Base-by-base conservation (phyloP, 2,329 filamentous ascomycete species). In the Ophiostoma sp. region DNA sequence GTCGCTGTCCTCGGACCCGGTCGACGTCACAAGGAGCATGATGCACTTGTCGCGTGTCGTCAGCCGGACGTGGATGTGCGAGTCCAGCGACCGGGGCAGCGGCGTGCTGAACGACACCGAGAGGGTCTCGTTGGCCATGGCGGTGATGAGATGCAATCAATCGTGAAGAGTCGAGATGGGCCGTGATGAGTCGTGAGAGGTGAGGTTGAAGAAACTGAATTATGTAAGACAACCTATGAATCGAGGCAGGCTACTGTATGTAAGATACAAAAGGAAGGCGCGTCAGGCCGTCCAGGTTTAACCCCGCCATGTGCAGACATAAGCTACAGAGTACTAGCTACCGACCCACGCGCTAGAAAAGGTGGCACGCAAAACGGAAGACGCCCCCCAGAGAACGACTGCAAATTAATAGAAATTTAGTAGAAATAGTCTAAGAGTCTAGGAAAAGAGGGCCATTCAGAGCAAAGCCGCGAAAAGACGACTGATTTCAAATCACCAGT, bases 11-110 rank as follows among this genome's bases (percentile, higher is more conserved):
- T 65, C 62, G 33, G 62, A 65, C 11, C 52, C 65, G 3, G 84
- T 82, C 0, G 88, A 89, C 0, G 87, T 87, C 65, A 90, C 79
- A 75, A 87, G 87, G n/a, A 90, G 77, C 69, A 87, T 78, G 70
- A 89, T 79, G 39, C 83, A 85, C 75, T 86, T 88, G 54, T 83
- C 79, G 72, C 85, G 85, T 70, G 85, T 82, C 20, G 85, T 87
- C 67, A 90, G 77, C 62, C 86, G 86, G 48, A 89, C 76, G 77
- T 88, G 86, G 72, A 90, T 84, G 73, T 83, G 85, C 8, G 87
- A 86, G 75, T 89, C 86, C 23, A 86, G 78, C 1, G 87, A 84
- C 72, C 81, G 83, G 13, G 88, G 87, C 31, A 90, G 80, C 6
- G 86, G 85, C 33, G 90, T 81, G 1, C 87, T 87, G 13, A 90